Conservation (phyloP, 169 alveolate genomes). For the Plasmodium malariae region DNA sequence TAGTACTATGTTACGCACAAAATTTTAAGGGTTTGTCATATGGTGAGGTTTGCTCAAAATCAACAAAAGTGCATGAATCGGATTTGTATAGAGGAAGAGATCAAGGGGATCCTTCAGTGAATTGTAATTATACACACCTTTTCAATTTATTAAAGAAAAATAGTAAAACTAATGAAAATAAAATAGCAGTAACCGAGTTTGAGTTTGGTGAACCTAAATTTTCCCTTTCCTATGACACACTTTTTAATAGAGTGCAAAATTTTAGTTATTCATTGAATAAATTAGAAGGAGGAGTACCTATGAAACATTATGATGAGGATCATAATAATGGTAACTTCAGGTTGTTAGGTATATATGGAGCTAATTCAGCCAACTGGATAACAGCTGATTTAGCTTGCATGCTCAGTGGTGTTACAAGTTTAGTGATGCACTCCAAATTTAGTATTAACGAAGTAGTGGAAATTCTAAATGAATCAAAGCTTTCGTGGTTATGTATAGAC, state of each 20-base stretch:
- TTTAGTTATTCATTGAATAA: slow-evolving; percentile 2
- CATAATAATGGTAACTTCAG: slow-evolving; percentile 39
- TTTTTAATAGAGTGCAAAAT: background rate
- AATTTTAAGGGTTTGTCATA: background rate
- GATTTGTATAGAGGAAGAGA: slow-evolving; percentile 16
- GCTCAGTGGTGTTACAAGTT: slow-evolving; percentile 24
- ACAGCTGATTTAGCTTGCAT: slow-evolving; percentile 29
- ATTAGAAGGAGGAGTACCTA: slow-evolving; percentile 53
- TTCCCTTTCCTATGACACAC: background rate
- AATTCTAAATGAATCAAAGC: slow-evolving; percentile 34
- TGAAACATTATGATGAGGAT: slow-evolving; percentile 20
- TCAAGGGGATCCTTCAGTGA: background rate
- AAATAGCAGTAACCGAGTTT: slow-evolving; percentile 8
- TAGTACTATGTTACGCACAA: background rate
- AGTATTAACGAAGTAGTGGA: slow-evolving; percentile 39
- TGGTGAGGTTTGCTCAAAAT: background rate
- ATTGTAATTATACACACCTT: background rate
- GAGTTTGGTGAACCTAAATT: slow-evolving; percentile 15
- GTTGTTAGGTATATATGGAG: slow-evolving; percentile 56
- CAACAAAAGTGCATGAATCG: slow-evolving; percentile 5
- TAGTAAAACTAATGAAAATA: background rate
- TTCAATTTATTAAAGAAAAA: background rate
- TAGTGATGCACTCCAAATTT: slow-evolving; percentile 69
- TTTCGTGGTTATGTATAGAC: slow-evolving; percentile 62
- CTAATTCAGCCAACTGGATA: slow-evolving; percentile 60